Base-by-base conservation (phyloP, 768 basidiomycete species). In the Lyophyllum shimeji region DNA sequence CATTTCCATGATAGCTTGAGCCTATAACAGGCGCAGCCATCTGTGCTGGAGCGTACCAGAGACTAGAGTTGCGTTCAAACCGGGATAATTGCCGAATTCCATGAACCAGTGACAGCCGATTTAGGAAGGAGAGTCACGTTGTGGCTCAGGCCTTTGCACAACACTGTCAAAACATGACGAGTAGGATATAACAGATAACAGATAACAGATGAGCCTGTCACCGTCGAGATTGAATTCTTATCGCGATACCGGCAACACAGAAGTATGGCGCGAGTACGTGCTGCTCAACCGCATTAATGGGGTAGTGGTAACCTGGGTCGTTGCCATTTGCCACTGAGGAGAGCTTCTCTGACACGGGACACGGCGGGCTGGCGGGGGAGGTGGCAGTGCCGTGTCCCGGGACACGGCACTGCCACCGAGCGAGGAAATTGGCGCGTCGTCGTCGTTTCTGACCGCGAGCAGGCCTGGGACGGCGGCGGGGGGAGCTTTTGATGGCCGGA, bases 1-100 rank as follows among this genome's bases (percentile, higher is more conserved):
- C 46, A 49, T 57, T 57, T 46, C 3, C 27, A n/a, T 23, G 29
- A 46, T 49, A 37, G 27, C 42, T 50, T 20, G 48, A 53, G 29
- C 29, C 18, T 40, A 40, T 46, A 20, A 46, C 40, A 12, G 33
- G 34, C 15, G 29, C n/a, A 23, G 37, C 24, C 46, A 52, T 49
- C 33, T 13, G 18, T 47, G 37, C 2, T 1, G 37, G 47, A 8
- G 8, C 24, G 24, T 23, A n/a, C 18, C 18, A 39, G 39, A 2
- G 31, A 24, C 48, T 23, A 27, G 15, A 39, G 12, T 48, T 48
- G 25, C 50, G 53, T 31, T 44, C 46, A 20, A 42, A 48, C 43
- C 48, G 34, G 53, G 11, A 9, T 3, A 51, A 2, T 21, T 20
- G 23, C 25, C 24, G 24, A 37, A 34, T 43, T n/a, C 24, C 18